Base-by-base conservation (phyloP, 2,329 filamentous ascomycete genomes). In the Penicillium sp. region DNA sequence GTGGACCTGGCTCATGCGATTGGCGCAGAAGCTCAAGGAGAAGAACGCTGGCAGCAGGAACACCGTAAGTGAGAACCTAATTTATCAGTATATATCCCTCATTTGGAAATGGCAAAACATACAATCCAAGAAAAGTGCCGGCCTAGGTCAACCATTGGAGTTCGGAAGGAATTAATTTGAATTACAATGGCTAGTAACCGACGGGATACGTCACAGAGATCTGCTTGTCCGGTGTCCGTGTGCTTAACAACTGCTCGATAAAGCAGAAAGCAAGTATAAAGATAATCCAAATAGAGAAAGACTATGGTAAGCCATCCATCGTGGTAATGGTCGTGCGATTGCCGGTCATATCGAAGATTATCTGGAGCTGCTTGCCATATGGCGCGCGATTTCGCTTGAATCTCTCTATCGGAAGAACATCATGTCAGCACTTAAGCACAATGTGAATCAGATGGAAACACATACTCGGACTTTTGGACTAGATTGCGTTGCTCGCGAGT, bases 51-150 rank as follows among this genome's bases (percentile, higher is more conserved):
- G 68, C 68, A 34, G 61, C 63, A 7, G 70, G 69, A 2, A 72
- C 63, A 5, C 69, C 69, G 36, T 70, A 71, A 23, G 67, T 68
- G 26, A 70, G 64, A 8, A 67, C 61, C 68, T 70, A 29, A 38
- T 30, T 14, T 27, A 13, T 55, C 30, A 58, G 52, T 34, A 47
- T 26, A 23, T 13, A 4, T 10, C 19, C 14, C 18, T 19, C 44
- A 39, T 36, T 0, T 7, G 10, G 11, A 18, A 18, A 16, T 39
- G 11, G 34, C 6, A 8, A 26, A n/a, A 52, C 68, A n/a, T 62
- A 71, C 69, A 38, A 71, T 59, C 70, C 70, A 73, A 9, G 69
- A 71, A 44, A 64, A 68, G 55, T 72, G 68, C 35, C 64, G 60
- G 16, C 66, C 67, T 42, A 70, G 54, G 47, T 72, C 70, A n/a